These are phyloP conservation scores for Saccharomyces mikatae DNA, from an alignment of 805 yeast species.

Conservation along the genomic window DNA sequence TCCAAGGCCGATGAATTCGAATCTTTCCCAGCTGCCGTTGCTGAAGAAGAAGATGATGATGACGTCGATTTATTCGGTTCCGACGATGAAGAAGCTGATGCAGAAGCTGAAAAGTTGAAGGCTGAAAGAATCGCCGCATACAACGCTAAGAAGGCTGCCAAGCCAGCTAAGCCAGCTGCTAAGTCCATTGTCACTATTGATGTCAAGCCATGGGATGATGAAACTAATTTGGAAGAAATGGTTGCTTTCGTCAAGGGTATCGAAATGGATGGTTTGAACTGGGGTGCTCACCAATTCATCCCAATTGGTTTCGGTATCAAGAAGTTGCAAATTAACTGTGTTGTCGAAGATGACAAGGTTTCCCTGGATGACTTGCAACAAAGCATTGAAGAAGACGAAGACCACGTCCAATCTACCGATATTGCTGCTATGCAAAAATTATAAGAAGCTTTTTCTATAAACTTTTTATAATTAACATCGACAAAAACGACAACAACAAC, in stretches of 20 bases:
- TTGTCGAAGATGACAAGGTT: constrained; percentile 94
- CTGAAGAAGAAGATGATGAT: constrained; percentile 56
- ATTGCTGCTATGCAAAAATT: constrained; percentile 97
- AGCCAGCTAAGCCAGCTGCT: constrained; percentile 97
- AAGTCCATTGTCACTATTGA: constrained; percentile 94
- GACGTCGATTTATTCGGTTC: constrained; percentile 96
- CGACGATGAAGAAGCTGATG: constrained; percentile 90
- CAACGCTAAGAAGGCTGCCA: constrained; percentile 94
- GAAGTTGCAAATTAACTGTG: constrained; percentile 97
- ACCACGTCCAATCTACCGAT: constrained; percentile 98
- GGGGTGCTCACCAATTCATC: constrained; percentile 97
- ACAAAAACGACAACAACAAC: not conserved
- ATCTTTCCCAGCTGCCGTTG: constrained; percentile 71
- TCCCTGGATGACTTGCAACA: constrained; percentile 84
- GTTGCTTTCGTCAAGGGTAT: constrained; percentile 78
- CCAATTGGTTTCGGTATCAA: constrained; percentile 99
- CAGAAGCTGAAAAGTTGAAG: constrained; percentile 93
- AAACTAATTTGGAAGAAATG: constrained; percentile 88
- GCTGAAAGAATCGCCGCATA: constrained; percentile 96
- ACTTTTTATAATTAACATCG: not conserved
- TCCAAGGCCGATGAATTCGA: constrained; percentile 81
- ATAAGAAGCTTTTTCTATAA: constrained; percentile 37
- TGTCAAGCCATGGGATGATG: constrained; percentile 99
- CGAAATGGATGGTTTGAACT: constrained; percentile 84
- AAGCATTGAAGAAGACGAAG: constrained; percentile 81